Conservation (phyloP, 2,329 filamentous ascomycete species). For the Simplicillium sp. region DNA sequence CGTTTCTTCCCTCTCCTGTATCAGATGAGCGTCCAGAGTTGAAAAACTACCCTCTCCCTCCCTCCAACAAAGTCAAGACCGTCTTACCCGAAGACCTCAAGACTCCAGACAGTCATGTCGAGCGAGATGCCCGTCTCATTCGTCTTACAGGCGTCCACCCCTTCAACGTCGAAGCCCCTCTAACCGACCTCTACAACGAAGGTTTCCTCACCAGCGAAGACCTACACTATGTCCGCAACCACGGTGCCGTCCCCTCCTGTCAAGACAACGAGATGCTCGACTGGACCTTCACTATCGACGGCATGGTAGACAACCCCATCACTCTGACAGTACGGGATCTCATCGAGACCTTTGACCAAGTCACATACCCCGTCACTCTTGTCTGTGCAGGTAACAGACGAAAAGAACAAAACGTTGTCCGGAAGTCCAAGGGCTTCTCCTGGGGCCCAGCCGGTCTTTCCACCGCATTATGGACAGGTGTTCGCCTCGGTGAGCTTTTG, state of each 20-base stretch:
- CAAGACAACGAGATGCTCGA: conserved; percentile 61
- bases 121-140: conserved; percentile 72
- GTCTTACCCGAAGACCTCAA: conserved; percentile 69
- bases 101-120: conserved; percentile 76
- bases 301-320: conserved; percentile 70
- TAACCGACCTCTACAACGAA: conserved; percentile 66
- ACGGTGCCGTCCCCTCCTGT: conserved; percentile 75
- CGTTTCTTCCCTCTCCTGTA: background rate
- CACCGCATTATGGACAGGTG: conserved; percentile 81
- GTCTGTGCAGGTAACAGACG: conserved; percentile 87
- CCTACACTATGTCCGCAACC: conserved; percentile 86
- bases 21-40: conserved; percentile 9
- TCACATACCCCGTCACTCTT: conserved; percentile 78
- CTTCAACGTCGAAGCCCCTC: conserved; percentile 81
- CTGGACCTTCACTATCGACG: conserved; percentile 79
- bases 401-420: conserved; percentile 86
- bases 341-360: conserved; percentile 64
- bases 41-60: conserved; percentile 55
- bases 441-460: conserved; percentile 86
- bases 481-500: conserved; percentile 64
- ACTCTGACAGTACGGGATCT: conserved; percentile 64
- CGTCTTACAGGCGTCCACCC: conserved; percentile 82
- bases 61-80: conserved; percentile 46
- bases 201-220: conserved; percentile 83
- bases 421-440: conserved; percentile 88